Conservation (phyloP, 768 basidiomycete genomes). For the Phanerochaete sordida region DNA sequence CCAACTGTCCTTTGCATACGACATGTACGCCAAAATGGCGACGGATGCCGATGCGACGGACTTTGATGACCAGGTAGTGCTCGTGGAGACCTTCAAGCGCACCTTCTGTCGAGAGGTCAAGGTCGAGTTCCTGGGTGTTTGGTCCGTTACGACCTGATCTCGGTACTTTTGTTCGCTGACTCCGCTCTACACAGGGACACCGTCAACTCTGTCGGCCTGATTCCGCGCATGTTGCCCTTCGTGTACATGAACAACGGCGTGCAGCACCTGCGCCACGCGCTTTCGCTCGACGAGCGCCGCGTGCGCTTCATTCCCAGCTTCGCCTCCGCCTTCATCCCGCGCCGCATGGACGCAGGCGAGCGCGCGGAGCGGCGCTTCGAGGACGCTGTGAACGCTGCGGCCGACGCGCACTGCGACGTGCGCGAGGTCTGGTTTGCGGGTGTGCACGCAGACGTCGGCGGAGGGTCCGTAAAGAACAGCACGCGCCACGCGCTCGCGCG, state of each 20-base stretch:
- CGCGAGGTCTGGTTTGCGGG: constrained; percentile 83
- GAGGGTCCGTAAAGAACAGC: constrained; percentile 62
- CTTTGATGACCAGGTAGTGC: constrained; percentile 33
- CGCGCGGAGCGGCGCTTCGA: background rate
- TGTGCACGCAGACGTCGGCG: constrained; percentile 76
- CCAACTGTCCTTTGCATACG: constrained; percentile 57
- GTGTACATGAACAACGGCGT: constrained; percentile 58
- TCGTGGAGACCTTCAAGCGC: constrained; percentile 74
- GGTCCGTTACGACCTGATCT: constrained; percentile 36
- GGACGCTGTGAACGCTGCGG: constrained; percentile 21
- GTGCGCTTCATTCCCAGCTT: constrained; percentile 44
- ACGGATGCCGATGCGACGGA: constrained; percentile 35
- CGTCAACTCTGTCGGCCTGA: constrained; percentile 63
- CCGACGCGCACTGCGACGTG: constrained; percentile 39
- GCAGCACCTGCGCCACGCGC: constrained; percentile 64
- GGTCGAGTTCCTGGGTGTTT: constrained; percentile 72
- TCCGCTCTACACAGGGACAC: constrained; percentile 55
- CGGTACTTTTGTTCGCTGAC: background rate
- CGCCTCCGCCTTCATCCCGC: constrained; percentile 42
- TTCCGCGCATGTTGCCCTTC: constrained; percentile 64
- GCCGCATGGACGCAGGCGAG: no score
- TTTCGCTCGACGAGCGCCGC: constrained; percentile 67
- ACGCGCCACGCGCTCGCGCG: constrained; percentile 59
- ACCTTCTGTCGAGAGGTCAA: constrained; percentile 71
- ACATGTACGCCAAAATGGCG: no score